A percentile compares a stretch with the other conserved stretches of the same genome.
These are phyloP conservation scores for Globisporangium cederbergense DNA, from an alignment of 352 stramenopile genomes.

Conservation along the genomic window DNA sequence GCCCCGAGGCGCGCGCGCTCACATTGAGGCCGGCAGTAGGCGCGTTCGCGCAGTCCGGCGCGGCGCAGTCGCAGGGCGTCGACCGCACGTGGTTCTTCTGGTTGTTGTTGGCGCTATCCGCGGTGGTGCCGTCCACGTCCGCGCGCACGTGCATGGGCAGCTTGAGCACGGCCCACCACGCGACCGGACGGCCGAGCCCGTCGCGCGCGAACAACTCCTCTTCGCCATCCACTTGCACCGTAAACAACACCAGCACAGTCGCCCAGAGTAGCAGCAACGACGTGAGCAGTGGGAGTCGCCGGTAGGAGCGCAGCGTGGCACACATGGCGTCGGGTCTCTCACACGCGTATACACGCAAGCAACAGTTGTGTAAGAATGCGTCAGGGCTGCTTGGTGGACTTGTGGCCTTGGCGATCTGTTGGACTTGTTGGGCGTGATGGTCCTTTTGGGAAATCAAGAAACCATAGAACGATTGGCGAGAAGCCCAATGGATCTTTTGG, in stretches of 20 bases:
- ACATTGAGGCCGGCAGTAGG: conserved; percentile 30
- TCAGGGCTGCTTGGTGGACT: not conserved
- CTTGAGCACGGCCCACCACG: conserved; percentile 78
- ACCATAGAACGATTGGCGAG: conserved; percentile 1
- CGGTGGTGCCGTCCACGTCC: not conserved
- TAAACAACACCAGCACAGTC: not conserved
- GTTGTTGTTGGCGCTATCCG: not conserved
- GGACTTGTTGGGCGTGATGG: not conserved
- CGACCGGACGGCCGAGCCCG: conserved; percentile 52
- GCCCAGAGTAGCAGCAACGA: conserved; percentile 20
- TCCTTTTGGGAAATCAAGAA: not conserved
- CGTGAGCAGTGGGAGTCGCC: conserved; percentile 9
- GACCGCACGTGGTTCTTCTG: conserved; percentile 14
- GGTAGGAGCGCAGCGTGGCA: not conserved
- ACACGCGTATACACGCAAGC: not conserved
- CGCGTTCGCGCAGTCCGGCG: conserved; percentile 52
- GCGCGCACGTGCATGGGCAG: conserved; percentile 47
- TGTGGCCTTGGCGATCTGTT: not conserved
- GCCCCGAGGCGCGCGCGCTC: conserved; percentile 37
- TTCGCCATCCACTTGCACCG: not conserved
- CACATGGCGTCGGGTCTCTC: not conserved
- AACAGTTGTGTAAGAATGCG: not conserved
- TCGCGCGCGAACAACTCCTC: conserved; percentile 46
- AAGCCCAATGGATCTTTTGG: not conserved
- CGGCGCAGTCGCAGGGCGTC: conserved; percentile 66